Evolutionary conservation across 2,329 filamentous ascomycete genomes (phyloP).

Genomic region (Sarocladiaceae sp.): DNA sequence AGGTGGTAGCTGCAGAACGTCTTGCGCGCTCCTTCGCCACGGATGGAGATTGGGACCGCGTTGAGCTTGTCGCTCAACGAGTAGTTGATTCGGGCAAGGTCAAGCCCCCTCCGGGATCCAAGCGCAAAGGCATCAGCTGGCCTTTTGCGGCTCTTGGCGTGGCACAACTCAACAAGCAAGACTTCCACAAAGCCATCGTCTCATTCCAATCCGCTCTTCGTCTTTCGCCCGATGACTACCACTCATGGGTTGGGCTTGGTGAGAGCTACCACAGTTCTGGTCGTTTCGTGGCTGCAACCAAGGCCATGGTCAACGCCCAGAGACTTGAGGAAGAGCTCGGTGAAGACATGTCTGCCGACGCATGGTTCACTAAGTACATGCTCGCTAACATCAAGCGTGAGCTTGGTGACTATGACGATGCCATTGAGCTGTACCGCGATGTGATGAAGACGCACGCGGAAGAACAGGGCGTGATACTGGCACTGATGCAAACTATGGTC

Average conservation of each 20-base stretch:
- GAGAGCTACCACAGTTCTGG: conserved; percentile 96
- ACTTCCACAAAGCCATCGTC: conserved; percentile 80
- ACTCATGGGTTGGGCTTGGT: conserved; percentile 94
- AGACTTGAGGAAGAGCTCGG: conserved; percentile 57
- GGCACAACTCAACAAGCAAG: conserved; percentile 89
- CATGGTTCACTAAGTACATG: conserved; percentile 97
- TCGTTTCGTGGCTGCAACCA: conserved; percentile 86
- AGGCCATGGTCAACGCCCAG: conserved; percentile 82
- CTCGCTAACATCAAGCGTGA: conserved; percentile 91
- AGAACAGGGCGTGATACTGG: conserved; percentile 83
- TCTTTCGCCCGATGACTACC: conserved; percentile 79
- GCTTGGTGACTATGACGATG: conserved; percentile 80
- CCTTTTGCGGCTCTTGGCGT: conserved; percentile 90
- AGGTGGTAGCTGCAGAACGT: conserved; percentile 80
- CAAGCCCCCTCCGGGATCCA: conserved; percentile 83
- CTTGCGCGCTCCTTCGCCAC: conserved; percentile 83
- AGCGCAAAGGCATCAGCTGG: conserved; percentile 91
- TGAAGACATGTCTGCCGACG: conserved; percentile 54
- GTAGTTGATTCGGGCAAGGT: conserved; percentile 94
- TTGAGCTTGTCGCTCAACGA: conserved; percentile 84
- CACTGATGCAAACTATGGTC: conserved; percentile 79
- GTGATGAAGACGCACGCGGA: conserved; percentile 62
- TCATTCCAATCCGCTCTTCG: conserved; percentile 87
- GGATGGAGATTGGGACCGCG: conserved; percentile 90
- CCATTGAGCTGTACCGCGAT: conserved; percentile 67